Evolutionary conservation across 768 basidiomycete genomes (phyloP), one percentile per base, ranked within the genome.

Genomic region (Leucocoprinus sp.): DNA sequence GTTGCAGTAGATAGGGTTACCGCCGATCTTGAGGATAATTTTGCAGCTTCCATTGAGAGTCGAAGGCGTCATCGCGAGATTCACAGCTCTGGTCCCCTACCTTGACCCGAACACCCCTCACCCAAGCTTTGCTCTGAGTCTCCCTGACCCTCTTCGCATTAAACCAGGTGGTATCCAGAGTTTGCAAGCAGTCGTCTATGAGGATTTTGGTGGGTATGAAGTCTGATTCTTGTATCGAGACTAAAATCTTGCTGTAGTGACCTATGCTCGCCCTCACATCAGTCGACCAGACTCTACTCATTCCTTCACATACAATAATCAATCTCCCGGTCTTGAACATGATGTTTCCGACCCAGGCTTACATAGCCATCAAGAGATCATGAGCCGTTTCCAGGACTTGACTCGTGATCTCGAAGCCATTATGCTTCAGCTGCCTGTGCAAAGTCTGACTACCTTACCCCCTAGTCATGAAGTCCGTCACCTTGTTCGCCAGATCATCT

Each of bases 1-100:
- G 93, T 93, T 4, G 96, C 96, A 0, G 96, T 96, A 87, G 93
- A 98, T 56, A 80, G 91, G 48, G 93, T 93, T 5, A 78, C 91
- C 42, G 75, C 80, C 3, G 96, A 98, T 55, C 87, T 96, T 5
- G 96, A 99, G 59, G 92, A 95, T 50, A 82, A 79, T 18, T 89
- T 99, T 50, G 72, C 77, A 2, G 52, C 76, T 19, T 86, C 92
- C 8, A 96, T 93, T 57, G 85, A 92, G 26, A 72, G 74, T 37
- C 76, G 96, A 43, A 78, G 87, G 47, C 81, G 85, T 37, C 92
- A 98, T 60, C 78, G 91, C 45, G 92, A 95, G 71, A 82, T 85
- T 48, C 43, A 71, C 66, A 12, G 26, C 33, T 71, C 72, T 1
- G 86, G 87, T 54, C 74, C n/a, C 82, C 1, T 98, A 95, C 72